Evolutionary conservation across 495 filamentous ascomycete genomes (phyloP).

Genomic region (Tuber indicum): DNA sequence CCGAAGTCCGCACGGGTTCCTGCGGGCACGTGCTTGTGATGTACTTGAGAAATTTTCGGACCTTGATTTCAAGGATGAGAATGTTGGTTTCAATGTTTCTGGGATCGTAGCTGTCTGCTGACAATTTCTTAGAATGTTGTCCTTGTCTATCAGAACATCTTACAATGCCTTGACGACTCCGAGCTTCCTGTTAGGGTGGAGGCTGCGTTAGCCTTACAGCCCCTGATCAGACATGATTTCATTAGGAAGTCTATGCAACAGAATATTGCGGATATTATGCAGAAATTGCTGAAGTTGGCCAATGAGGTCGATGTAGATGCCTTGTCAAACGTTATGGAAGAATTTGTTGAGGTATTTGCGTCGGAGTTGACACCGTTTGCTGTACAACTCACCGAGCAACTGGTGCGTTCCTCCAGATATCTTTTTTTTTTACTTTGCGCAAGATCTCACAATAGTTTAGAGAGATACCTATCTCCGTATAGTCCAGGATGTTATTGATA

Average conservation of each 20-base stretch:
- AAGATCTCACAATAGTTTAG: conserved; percentile 10
- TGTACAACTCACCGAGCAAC: conserved; percentile 92
- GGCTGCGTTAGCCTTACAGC: conserved; percentile 88
- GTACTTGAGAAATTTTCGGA: conserved; percentile 96
- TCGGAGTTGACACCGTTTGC: conserved; percentile 93
- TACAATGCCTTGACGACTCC: conserved; percentile 91
- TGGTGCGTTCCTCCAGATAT: conserved; percentile 41
- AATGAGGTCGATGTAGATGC: conserved; percentile 55
- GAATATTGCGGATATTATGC: conserved; percentile 99
- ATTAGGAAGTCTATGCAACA: conserved; percentile 92
- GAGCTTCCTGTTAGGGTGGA: conserved; percentile 90
- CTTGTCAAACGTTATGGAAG: conserved; percentile 59
- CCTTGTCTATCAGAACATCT: conserved; percentile 89
- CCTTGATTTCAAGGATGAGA: conserved; percentile 88
- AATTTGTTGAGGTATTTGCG: conserved; percentile 97
- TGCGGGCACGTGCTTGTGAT: conserved; percentile 90
- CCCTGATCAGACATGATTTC: conserved; percentile 87
- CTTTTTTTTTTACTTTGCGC: neutral
- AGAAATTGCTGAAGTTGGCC: conserved; percentile 90
- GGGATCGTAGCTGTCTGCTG: neutral
- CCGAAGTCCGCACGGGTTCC: conserved; percentile 82
- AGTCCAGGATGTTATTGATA: conserved; percentile 80
- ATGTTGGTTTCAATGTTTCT: conserved; percentile 40
- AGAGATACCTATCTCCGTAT: conserved; percentile 95
- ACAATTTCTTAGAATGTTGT: conserved; percentile 59